Evolutionary conservation across 2,329 filamentous ascomycete genomes (phyloP).

Genomic region (Curvularia sp.): DNA sequence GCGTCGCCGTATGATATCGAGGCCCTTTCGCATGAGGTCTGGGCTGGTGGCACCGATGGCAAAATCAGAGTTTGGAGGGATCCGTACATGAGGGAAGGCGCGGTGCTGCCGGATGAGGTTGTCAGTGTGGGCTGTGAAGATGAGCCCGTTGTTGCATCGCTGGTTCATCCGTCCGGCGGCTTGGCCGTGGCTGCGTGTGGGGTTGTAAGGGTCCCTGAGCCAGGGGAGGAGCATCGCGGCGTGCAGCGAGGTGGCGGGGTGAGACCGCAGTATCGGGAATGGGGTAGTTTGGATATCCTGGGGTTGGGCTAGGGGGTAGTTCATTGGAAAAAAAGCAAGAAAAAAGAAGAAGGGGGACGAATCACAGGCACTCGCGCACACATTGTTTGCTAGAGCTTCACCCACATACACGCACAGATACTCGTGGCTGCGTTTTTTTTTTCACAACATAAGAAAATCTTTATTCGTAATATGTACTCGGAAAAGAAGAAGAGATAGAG

Average conservation of each 20-base stretch:
- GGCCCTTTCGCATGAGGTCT: conserved; percentile 59
- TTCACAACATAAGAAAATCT: not conserved
- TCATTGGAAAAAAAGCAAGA: not conserved
- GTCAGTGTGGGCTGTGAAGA: conserved; percentile 24
- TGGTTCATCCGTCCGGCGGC: conserved; percentile 36
- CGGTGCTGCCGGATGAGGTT: conserved; percentile 49
- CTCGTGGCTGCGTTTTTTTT: not conserved
- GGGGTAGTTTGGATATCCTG: conserved; percentile 38
- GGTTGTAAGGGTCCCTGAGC: not conserved
- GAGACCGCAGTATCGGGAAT: conserved; percentile 27
- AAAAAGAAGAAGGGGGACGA: not conserved
- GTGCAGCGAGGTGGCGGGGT: conserved; percentile 20
- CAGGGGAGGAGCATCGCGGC: not conserved
- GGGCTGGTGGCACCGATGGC: conserved; percentile 67
- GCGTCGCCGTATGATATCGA: conserved; percentile 29
- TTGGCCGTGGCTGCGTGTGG: conserved; percentile 39
- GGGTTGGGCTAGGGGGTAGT: conserved; percentile 18
- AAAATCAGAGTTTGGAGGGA: conserved; percentile 54
- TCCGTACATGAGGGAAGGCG: conserved; percentile 40
- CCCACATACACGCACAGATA: not conserved
- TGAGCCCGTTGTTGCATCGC: conserved; percentile 31
- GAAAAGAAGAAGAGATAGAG: not conserved
- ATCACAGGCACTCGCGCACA: not conserved
- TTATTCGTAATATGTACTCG: not conserved
- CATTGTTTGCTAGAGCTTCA: not conserved